Evolutionary conservation across 169 alveolate species (phyloP).

Genomic region (Plasmodium adleri): DNA sequence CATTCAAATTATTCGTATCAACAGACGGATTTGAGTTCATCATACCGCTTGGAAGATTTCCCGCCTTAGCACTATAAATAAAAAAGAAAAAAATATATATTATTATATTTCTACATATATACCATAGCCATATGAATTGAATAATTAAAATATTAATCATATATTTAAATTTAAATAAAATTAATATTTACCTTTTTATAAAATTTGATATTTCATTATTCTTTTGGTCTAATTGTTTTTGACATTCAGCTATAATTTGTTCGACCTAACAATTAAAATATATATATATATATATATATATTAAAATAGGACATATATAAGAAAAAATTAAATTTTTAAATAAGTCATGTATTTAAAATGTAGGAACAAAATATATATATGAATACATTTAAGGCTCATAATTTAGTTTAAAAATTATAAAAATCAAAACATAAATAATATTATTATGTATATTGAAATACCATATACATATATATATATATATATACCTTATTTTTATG

Average conservation of each 20-base stretch:
- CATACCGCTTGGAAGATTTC: slow-evolving; percentile 14
- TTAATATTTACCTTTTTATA: slow-evolving; percentile 54
- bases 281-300: slow-evolving; percentile 6
- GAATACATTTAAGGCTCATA: not conserved
- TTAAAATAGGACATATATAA: not conserved
- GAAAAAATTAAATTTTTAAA: not conserved
- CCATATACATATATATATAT: slow-evolving; percentile 2
- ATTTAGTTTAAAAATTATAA: slow-evolving; percentile 7
- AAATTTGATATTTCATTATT: slow-evolving; percentile 52
- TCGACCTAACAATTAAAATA: slow-evolving; percentile 33
- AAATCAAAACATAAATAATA: not conserved
- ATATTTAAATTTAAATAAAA: slow-evolving; percentile 4
- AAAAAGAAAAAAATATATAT: not conserved
- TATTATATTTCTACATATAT: not conserved
- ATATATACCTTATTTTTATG: slow-evolving; percentile 83
- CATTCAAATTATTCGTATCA: slow-evolving; percentile 1
- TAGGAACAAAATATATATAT: no score
- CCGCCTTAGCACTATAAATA: slow-evolving; percentile 37
- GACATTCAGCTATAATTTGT: slow-evolving; percentile 71
- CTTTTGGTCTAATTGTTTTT: slow-evolving; percentile 67
- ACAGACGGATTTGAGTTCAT: slow-evolving; percentile 14
- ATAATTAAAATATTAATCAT: not conserved
- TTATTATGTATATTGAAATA: not conserved
- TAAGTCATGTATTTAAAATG: no score
- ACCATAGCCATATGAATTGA: not conserved